Evolutionary conservation across 2,329 filamentous ascomycete genomes (phyloP).

Genomic region (Arthrobotrys entomopaga): DNA sequence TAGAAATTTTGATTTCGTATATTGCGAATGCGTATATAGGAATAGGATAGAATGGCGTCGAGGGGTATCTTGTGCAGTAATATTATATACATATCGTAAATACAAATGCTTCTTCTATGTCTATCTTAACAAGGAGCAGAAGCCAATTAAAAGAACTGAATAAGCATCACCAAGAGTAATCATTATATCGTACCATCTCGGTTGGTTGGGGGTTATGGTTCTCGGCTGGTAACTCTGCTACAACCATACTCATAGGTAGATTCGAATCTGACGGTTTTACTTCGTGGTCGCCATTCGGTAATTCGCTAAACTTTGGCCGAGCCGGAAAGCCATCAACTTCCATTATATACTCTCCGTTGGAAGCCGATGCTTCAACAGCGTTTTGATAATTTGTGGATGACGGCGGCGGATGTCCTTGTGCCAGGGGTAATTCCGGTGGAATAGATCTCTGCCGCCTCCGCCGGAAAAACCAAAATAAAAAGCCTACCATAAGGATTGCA

Average conservation of each 20-base stretch:
- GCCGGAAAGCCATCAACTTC: conserved; percentile 27
- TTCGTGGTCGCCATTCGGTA: conserved; percentile 8
- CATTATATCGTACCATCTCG: background rate
- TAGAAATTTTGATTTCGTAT: background rate
- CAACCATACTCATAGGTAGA: conserved; percentile 4
- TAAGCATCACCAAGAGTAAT: no score
- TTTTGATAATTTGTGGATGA: background rate
- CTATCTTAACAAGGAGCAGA: no score
- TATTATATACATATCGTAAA: conserved; percentile 1
- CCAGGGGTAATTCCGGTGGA: conserved; percentile 7
- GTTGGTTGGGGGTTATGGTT: background rate
- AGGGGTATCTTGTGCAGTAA: conserved; percentile 19
- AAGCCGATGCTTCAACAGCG: conserved; percentile 4
- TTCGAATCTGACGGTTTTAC: conserved; percentile 7
- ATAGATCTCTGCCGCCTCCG: background rate
- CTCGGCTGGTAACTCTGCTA: conserved; percentile 15
- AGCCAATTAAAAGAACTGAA: no score
- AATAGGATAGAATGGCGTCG: background rate
- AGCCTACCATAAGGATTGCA: background rate
- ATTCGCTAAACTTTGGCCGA: conserved; percentile 19
- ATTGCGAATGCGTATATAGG: background rate
- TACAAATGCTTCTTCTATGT: background rate
- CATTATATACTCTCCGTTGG: background rate
- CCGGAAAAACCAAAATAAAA: conserved; percentile 6
- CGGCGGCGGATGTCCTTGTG: background rate